A percentile compares a stretch with the other conserved stretches of the same genome.
phyloP scores from a whole-genome alignment of 2,329 filamentous ascomycete species.

The Fusarium paranaense region DNA sequence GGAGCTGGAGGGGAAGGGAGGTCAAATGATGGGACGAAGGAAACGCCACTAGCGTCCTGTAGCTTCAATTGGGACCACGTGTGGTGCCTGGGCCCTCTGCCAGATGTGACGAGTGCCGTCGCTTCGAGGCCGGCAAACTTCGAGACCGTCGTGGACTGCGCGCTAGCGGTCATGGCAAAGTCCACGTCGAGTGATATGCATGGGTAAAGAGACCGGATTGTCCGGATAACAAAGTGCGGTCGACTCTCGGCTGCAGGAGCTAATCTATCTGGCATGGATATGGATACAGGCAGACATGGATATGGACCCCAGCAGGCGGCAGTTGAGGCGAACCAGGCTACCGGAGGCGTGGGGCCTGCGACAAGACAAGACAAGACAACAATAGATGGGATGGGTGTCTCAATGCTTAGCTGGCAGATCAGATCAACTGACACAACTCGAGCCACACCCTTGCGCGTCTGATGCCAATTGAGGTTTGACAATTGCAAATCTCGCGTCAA shows the following conservation, averaged over 20 bases:
- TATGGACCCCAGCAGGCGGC: background rate
- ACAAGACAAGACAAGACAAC: background rate
- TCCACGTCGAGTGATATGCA: background rate
- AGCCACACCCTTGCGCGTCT: slow-evolving; percentile 15
- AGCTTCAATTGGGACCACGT: slow-evolving; percentile 11
- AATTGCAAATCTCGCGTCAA: slow-evolving; percentile 37
- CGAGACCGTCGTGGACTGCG: slow-evolving; percentile 23
- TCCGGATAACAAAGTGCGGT: slow-evolving; percentile 4
- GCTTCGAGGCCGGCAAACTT: slow-evolving; percentile 19
- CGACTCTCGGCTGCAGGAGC: background rate
- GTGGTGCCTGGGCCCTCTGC: slow-evolving; percentile 29
- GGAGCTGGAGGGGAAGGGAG: background rate
- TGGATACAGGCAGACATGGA: background rate
- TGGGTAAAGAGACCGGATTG: background rate
- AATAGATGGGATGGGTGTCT: background rate
- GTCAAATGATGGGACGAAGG: slow-evolving; percentile 33
- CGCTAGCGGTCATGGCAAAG: background rate
- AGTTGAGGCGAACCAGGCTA: background rate
- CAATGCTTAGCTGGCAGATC: background rate
- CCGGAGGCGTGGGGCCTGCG: background rate
- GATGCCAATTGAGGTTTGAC: slow-evolving; percentile 32
- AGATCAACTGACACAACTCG: background rate
- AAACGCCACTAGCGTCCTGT: slow-evolving; percentile 13
- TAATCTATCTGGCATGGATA: background rate
- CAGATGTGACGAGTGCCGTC: slow-evolving; percentile 28